Base-by-base conservation (phyloP, 1,284 basidiomycete species). In the Lignosus rhinocerotis region DNA sequence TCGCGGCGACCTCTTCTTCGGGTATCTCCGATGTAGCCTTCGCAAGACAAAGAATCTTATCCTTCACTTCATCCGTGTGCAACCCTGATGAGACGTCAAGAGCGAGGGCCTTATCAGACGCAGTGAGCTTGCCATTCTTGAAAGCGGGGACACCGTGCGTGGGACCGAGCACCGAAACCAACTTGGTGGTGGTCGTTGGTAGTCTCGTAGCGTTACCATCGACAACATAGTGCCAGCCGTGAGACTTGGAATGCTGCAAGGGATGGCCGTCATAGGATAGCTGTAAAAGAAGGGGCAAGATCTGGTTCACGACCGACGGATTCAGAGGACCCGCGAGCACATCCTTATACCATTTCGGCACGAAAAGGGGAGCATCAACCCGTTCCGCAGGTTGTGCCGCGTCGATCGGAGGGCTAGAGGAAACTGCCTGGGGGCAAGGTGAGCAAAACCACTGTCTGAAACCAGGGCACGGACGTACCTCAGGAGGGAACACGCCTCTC, bases 261-360 rank as follows among this genome's bases (percentile, higher is more conserved):
- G 93, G 90, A 59, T 82, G 76, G 0, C 84, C 86, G 42, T 90
- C 80, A 76, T 87, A 95, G 3, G 85, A 81, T n/a, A 95, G 70
- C 34, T 81, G 82, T n/a, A 97, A 80, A 2, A 97, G 80, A 2
- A 91, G 77, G 0, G 94, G 93, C 0, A 94, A 78, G n/a, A 88
- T 78, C 4, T 83, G 81, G 56, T 88, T 87, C 21, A 88, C 76
- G 44, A 80, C 80, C 14, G 83, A 80, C 19, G 85, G 66, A 53
- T 82, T 78, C 25, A 82, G 71, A 31, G 82, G 78, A 47, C 81
- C 78, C 10, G 66, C 63, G 25, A 74, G 51, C 7, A 96, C 72
- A 52, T 90, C 83, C 66, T 80, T 80, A 70, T 92, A 92, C 95
- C 95, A 97, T 21, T 81, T 76, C 0, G 94, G 93, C 32, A 72